Evolutionary conservation across 2,329 filamentous ascomycete genomes (phyloP).

Genomic region (Gnomoniopsis smithogilvyi): DNA sequence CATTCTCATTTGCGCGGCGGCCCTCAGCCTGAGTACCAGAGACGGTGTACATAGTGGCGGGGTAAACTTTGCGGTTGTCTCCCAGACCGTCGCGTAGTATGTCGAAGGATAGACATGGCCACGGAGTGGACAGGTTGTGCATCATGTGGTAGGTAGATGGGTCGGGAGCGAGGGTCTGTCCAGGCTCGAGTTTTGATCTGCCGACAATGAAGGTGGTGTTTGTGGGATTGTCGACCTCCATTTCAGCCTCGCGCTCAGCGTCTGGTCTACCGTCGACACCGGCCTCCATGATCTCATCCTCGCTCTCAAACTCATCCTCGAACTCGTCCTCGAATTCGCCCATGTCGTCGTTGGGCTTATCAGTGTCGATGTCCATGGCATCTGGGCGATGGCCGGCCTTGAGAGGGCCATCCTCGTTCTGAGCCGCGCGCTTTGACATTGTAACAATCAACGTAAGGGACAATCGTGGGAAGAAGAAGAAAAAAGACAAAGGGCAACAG

Average conservation of each 20-base stretch:
- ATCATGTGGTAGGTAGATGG: conserved; percentile 97
- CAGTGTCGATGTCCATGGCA: conserved; percentile 56
- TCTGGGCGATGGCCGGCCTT: conserved; percentile 62
- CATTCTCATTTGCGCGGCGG: conserved; percentile 75
- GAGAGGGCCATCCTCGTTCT: conserved; percentile 47
- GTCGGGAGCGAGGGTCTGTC: conserved; percentile 88
- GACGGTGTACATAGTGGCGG: conserved; percentile 91
- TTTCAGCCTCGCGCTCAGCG: conserved; percentile 74
- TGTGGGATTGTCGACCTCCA: conserved; percentile 70
- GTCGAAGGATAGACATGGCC: conserved; percentile 97
- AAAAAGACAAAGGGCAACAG: no score
- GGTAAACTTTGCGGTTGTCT: conserved; percentile 87
- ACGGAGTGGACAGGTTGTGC: conserved; percentile 88
- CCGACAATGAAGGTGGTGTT: conserved; percentile 82
- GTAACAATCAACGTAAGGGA: conserved; percentile 4
- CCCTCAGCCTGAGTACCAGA: conserved; percentile 89
- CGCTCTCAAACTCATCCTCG: conserved; percentile 83
- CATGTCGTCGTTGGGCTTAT: conserved; percentile 53
- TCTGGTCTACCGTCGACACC: conserved; percentile 92
- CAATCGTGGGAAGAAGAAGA: background rate
- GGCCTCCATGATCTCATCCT: conserved; percentile 89
- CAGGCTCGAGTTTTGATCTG: conserved; percentile 83
- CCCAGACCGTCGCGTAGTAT: conserved; percentile 83
- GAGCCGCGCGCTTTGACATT: conserved; percentile 62
- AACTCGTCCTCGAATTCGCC: conserved; percentile 95